phyloP scores from a whole-genome alignment of 768 basidiomycete genomes.

The Calocybe gangraenosa region DNA sequence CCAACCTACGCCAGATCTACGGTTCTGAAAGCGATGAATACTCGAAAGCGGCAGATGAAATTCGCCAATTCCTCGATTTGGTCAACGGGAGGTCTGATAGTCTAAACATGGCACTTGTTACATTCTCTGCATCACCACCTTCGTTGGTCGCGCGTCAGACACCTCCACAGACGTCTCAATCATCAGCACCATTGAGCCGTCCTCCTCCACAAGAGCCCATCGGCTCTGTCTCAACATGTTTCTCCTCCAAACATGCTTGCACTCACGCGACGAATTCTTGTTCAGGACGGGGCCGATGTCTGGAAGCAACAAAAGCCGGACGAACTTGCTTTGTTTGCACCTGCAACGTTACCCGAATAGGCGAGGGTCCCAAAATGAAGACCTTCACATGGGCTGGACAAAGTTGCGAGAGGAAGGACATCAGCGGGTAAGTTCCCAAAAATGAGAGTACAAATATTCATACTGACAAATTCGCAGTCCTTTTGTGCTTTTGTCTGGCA shows the following conservation, averaged over 20 bases:
- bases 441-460: constrained; percentile 2
- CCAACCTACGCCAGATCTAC: constrained; percentile 39
- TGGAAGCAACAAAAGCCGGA: constrained; percentile 55
- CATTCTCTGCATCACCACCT: constrained; percentile 31
- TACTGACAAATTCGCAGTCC: constrained; percentile 38
- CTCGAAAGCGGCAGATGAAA: constrained; percentile 33
- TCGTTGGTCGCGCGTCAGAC: constrained; percentile 32
- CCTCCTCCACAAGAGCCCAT: constrained; percentile 50
- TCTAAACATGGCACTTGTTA: constrained; percentile 50
- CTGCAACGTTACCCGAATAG: constrained; percentile 46
- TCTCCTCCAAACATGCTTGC: constrained; percentile 49
- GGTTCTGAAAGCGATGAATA: constrained; percentile 57
- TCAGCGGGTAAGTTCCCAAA: constrained; percentile 62
- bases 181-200: constrained; percentile 39
- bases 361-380: constrained; percentile 46
- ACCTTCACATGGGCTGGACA: constrained; percentile 71
- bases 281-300: constrained; percentile 68
- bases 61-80: constrained; percentile 46
- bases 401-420: constrained; percentile 72
- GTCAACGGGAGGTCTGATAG: constrained; percentile 32
- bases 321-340: constrained; percentile 51
- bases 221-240: constrained; percentile 61
- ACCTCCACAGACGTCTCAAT: constrained; percentile 37
- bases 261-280: constrained; percentile 59
- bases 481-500: constrained; percentile 72